These are phyloP conservation scores for Pseudocercospora cruenta DNA, from an alignment of 2,329 filamentous ascomycete genomes.

Conservation along the genomic window DNA sequence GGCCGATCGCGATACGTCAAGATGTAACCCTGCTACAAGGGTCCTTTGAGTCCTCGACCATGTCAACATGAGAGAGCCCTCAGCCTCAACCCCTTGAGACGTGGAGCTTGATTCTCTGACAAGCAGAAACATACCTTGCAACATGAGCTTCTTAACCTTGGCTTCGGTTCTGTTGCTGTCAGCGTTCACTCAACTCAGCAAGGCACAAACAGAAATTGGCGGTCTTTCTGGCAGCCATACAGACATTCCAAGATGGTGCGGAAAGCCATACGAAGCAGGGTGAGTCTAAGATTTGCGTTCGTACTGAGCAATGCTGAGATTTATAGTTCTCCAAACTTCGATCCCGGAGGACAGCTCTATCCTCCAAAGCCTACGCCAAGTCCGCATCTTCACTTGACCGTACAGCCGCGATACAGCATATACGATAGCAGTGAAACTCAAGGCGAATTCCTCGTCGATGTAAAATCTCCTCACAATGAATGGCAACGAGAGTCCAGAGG, in stretches of 20 bases:
- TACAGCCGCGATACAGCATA: constrained; percentile 53
- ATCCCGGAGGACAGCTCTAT: constrained; percentile 54
- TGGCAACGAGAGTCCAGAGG: constrained; percentile 32
- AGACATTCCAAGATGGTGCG: constrained; percentile 54
- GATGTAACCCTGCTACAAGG: background rate
- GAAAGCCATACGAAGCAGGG: constrained; percentile 49
- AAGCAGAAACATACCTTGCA: background rate
- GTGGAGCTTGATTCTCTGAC: background rate
- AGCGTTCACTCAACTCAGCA: background rate
- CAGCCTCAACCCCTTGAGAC: background rate
- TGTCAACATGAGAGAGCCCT: background rate
- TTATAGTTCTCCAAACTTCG: constrained; percentile 49
- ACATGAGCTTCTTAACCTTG: background rate
- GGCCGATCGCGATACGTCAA: background rate
- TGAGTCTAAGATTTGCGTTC: constrained; percentile 3
- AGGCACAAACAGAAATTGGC: constrained; percentile 21
- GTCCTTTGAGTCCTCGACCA: background rate
- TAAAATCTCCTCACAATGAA: constrained; percentile 41
- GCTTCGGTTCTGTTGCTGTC: background rate
- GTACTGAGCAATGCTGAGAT: background rate
- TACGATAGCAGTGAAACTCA: constrained; percentile 49
- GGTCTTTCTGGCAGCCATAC: constrained; percentile 34
- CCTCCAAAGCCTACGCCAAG: constrained; percentile 42
- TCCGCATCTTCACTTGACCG: constrained; percentile 48
- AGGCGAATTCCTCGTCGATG: constrained; percentile 50